Percentiles rank a stretch among this genome's conserved stretches.
Evolutionary conservation across 2,329 filamentous ascomycete species (phyloP).

Genomic region (Fusarium sp.): DNA sequence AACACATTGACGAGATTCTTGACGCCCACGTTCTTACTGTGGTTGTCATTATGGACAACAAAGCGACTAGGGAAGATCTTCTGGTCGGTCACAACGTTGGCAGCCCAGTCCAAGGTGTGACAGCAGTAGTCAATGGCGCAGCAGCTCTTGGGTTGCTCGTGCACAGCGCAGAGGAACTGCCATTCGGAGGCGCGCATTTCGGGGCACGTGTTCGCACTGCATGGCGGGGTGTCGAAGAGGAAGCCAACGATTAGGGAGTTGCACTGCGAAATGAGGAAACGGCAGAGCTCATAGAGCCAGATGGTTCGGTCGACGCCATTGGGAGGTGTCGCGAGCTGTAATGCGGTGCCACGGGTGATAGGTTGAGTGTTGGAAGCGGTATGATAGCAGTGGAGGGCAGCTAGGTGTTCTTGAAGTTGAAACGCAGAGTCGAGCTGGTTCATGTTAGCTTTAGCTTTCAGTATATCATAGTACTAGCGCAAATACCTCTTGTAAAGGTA

Average conservation of each 20-base stretch:
- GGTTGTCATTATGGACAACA: constrained; percentile 65
- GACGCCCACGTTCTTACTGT: constrained; percentile 73
- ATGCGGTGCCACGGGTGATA: constrained; percentile 80
- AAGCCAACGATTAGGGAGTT: constrained; percentile 94
- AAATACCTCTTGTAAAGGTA: constrained; percentile 83
- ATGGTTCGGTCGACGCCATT: constrained; percentile 85
- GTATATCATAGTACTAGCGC: not conserved
- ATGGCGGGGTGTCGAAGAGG: constrained; percentile 90
- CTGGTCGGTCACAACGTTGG: constrained; percentile 91
- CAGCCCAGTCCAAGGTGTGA: constrained; percentile 97
- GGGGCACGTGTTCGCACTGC: constrained; percentile 88
- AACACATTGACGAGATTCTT: constrained; percentile 96
- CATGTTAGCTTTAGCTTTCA: constrained; percentile 25
- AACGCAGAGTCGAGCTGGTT: constrained; percentile 93
- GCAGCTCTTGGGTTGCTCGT: constrained; percentile 95
- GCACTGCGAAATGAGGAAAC: constrained; percentile 93
- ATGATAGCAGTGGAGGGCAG: constrained; percentile 87
- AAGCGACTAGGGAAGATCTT: constrained; percentile 95
- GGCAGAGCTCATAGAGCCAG: constrained; percentile 98
- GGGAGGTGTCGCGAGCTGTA: constrained; percentile 82
- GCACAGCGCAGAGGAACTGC: constrained; percentile 98
- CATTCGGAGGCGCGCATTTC: constrained; percentile 99
- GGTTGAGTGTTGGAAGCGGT: constrained; percentile 76
- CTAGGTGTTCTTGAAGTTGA: constrained; percentile 96
- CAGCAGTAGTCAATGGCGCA: constrained; percentile 99